Percentiles rank a stretch among this genome's conserved stretches.
Conservation (phyloP, 768 basidiomycete genomes). For the Lactarius sanguifluus region DNA sequence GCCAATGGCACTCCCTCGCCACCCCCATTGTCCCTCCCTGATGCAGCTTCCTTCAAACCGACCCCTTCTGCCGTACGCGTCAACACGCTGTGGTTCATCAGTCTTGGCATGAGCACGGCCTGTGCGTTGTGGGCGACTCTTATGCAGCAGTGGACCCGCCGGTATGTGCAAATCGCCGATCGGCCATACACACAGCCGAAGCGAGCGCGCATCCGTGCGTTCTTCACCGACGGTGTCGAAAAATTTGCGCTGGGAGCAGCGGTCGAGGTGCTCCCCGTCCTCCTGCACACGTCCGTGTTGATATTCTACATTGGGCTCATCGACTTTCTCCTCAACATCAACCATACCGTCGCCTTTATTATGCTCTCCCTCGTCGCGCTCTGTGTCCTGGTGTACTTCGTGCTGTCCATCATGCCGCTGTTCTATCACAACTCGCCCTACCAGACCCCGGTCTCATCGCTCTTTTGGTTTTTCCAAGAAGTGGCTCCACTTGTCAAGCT, state of each 20-base stretch:
- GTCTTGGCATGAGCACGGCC: conserved; percentile 19
- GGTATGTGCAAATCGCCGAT: conserved; percentile 21
- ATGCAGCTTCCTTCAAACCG: not conserved
- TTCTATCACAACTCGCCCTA: conserved; percentile 22
- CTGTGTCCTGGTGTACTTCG: conserved; percentile 9
- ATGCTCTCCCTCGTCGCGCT: conserved; percentile 4
- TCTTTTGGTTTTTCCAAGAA: conserved; percentile 11
- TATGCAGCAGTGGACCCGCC: conserved; percentile 28
- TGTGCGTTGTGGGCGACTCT: conserved; percentile 28
- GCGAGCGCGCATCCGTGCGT: conserved; percentile 25
- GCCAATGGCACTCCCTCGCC: not conserved
- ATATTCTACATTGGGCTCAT: conserved; percentile 26
- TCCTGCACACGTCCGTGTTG: conserved; percentile 26
- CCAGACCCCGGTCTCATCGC: conserved; percentile 24
- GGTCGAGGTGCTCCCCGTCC: conserved; percentile 26
- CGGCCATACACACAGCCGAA: conserved; percentile 21
- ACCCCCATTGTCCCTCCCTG: not conserved
- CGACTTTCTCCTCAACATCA: conserved; percentile 23
- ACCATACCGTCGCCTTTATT: conserved; percentile 15
- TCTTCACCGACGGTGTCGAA: conserved; percentile 23
- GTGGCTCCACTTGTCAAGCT: conserved; percentile 10
- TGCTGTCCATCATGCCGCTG: conserved; percentile 23
- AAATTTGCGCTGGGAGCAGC: conserved; percentile 18
- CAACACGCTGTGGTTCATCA: conserved; percentile 26
- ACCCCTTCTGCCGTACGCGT: conserved; percentile 18